Percentiles rank a stretch among this genome's conserved stretches.
These are phyloP conservation scores for Haplosporangium gracile DNA, from an alignment of 192 early-diverging fungal genomes.

Conservation along the genomic window DNA sequence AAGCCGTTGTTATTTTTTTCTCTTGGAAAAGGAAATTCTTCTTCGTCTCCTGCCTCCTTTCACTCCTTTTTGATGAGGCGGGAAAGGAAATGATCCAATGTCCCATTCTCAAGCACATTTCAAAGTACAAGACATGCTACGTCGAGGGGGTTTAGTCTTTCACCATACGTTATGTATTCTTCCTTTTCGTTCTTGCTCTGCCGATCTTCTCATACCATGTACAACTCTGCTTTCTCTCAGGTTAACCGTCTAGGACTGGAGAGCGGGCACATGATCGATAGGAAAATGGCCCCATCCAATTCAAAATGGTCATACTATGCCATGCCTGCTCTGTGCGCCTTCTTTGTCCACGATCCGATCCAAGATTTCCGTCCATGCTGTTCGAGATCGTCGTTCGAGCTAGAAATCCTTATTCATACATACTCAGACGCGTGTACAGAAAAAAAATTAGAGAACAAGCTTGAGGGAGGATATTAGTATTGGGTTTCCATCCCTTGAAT, in stretches of 20 bases:
- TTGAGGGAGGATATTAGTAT: neutral
- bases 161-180: too few relatives aligned
- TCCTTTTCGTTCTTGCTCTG: too few relatives aligned
- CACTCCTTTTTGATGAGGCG: too few relatives aligned
- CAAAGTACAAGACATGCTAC: neutral
- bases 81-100: neutral
- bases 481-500: neutral
- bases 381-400: neutral
- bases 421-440: neutral
- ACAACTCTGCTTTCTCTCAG: too few relatives aligned
- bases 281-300: neutral
- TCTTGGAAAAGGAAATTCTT: too few relatives aligned
- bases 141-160: too few relatives aligned
- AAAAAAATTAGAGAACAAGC: neutral
- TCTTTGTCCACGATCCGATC: neutral
- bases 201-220: too few relatives aligned
- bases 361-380: neutral
- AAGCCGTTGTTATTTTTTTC: too few relatives aligned
- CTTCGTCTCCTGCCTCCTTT: too few relatives aligned
- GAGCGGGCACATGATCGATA: too few relatives aligned
- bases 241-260: too few relatives aligned
- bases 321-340: neutral
- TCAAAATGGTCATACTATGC: neutral
- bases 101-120: neutral
- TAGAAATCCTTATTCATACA: neutral